Base-by-base conservation (phyloP, 2,329 filamentous ascomycete genomes). In the Arthrobotrys iridis region DNA sequence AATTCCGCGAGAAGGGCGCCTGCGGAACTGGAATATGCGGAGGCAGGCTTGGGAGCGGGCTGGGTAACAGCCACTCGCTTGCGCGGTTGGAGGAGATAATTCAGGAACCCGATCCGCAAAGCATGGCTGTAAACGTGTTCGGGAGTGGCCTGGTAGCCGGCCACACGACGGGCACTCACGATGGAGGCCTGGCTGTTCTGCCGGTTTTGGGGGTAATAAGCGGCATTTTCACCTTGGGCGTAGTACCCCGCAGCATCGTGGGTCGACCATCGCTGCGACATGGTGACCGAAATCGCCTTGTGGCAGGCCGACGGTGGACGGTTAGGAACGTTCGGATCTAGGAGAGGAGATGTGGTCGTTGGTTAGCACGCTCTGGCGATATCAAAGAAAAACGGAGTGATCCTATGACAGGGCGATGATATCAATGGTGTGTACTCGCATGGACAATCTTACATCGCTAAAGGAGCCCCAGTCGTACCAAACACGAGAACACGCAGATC, bases 71-170 rank as follows among this genome's bases (percentile, higher is more conserved):
- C 91, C 81, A 93, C 89, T 83, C 94, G 95, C 80, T 92, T 88
- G 80, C 93, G 91, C 77, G 95, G 94, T 82, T 97, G 93, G 60
- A 99, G 87, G 46, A 98, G 89, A 83, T 99, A 96, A 82, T 94
- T 87, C 71, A 99, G 90, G 83, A 93, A 97, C 79, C 94, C 94
- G 78, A 92, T 90, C 77, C 95, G 91, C 64, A 99, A 88, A 79
- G 93, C 93, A 83, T 93, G 97, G 77, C 89, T 91, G 84, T 96
- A 97, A 81, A 93, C 93, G 83, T 97, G 93, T 79, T 96, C 91
- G 81, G 85, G 80, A 78, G 79, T 59, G 48, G 71, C 71, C 40
- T 75, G 71, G 58, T 52, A 62, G 48, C 71, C 71, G 15, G 71
- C 83, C 75, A 85, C 80, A 13, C 82, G 82, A 58, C 83, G 83